A percentile compares a stretch with the other conserved stretches of the same genome.
phyloP scores from a whole-genome alignment of 2,329 filamentous ascomycete species.

The Apiospora malaysiana region DNA sequence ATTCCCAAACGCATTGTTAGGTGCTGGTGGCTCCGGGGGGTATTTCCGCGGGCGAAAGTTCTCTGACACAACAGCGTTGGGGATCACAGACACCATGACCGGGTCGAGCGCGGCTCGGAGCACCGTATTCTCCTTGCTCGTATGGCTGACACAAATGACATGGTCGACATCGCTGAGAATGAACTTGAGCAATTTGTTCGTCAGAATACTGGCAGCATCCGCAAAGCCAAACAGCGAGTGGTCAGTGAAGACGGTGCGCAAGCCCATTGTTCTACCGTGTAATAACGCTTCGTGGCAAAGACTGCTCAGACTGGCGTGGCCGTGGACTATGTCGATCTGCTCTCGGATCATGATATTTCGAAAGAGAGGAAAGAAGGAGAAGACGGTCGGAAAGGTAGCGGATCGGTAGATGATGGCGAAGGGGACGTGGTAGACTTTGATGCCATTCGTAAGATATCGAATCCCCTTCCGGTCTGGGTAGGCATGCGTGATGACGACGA shows the following conservation, averaged over 20 bases:
- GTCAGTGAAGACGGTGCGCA: conserved; percentile 95
- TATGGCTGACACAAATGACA: conserved; percentile 98
- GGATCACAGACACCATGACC: conserved; percentile 96
- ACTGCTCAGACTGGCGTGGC: conserved; percentile 92
- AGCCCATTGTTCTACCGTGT: conserved; percentile 93
- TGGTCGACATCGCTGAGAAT: conserved; percentile 96
- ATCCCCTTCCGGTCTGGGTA: conserved; percentile 91
- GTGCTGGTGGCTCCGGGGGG: conserved; percentile 42
- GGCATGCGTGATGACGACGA: conserved; percentile 95
- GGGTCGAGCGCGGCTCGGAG: conserved; percentile 93
- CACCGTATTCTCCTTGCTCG: conserved; percentile 98
- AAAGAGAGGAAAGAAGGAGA: conserved; percentile 98
- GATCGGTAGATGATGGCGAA: conserved; percentile 96
- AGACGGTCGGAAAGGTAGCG: conserved; percentile 93
- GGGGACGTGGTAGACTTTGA: conserved; percentile 98
- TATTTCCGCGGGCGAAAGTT: conserved; percentile 80
- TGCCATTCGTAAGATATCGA: conserved; percentile 93
- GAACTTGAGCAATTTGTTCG: conserved; percentile 97
- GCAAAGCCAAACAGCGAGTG: conserved; percentile 98
- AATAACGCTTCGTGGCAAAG: conserved; percentile 94
- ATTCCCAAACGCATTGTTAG: conserved; percentile 34
- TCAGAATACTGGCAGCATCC: conserved; percentile 92
- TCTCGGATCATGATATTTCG: conserved; percentile 95
- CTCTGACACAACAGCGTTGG: conserved; percentile 95
- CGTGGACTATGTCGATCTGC: conserved; percentile 95